phyloP scores from a whole-genome alignment of 345 rosid genomes.

The Eucalyptus decipiens region DNA sequence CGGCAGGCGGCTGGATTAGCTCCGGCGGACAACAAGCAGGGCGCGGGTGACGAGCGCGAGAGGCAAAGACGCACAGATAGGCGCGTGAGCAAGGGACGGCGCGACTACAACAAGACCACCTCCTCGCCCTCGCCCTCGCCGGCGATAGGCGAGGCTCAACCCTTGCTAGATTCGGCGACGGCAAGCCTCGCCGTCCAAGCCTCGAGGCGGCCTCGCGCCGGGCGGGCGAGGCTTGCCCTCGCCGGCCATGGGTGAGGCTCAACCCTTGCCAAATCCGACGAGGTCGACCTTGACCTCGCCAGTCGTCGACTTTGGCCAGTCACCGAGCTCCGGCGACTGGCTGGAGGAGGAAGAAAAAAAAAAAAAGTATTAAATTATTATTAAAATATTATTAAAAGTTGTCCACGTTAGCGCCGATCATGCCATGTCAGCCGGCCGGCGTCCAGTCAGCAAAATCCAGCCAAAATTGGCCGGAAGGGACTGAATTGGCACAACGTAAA shows the following conservation, averaged over 20 bases:
- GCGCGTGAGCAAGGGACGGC: accelerated
- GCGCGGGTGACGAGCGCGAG: accelerated
- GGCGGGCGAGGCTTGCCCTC: accelerated
- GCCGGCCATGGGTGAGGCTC: too few relatives aligned
- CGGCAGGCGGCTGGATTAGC: accelerated
- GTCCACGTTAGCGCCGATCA: accelerated
- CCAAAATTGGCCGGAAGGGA: too few relatives aligned
- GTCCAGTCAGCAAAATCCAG: accelerated
- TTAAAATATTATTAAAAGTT: too few relatives aligned
- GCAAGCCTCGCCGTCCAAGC: too few relatives aligned
- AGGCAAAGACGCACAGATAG: accelerated
- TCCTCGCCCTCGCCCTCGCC: too few relatives aligned
- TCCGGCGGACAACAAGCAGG: accelerated
- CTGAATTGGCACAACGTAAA: too few relatives aligned
- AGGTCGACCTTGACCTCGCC: too few relatives aligned
- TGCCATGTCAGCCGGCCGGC: accelerated
- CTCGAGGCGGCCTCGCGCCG: too few relatives aligned
- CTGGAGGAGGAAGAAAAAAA: too few relatives aligned
- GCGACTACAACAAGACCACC: accelerated
- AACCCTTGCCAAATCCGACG: accelerated
- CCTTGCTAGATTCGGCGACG: too few relatives aligned
- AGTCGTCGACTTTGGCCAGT: accelerated
- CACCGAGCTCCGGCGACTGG: accelerated
- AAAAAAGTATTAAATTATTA: too few relatives aligned
- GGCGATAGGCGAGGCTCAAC: too few relatives aligned